Base-by-base conservation (phyloP, 1,284 basidiomycete species). In the Boletus hoseneyae region DNA sequence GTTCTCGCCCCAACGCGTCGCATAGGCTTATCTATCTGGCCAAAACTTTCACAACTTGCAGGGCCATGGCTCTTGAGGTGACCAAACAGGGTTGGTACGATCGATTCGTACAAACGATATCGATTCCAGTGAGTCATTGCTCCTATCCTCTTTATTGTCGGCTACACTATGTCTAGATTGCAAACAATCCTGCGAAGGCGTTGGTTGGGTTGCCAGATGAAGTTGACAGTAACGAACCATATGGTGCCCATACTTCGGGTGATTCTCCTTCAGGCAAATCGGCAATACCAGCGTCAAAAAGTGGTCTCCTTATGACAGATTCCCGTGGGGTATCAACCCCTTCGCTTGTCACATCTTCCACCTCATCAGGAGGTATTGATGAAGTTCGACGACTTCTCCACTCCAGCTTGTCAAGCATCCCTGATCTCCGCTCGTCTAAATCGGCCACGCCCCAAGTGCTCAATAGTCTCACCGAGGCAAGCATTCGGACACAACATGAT, bases 1-100 rank as follows among this genome's bases (percentile, higher is more conserved):
- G 77, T 2, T 54, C 55, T 38, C 60, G 66, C 29, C 70, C 70
- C 11, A 60, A 72, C 48, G 52, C 69, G 18, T 51, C 54, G 11
- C 55, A 67, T 6, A 70, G 68, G 45, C 67, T 76, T 42, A 52
- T 55, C n/a, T 60, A 70, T 45, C 57, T 74, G 6, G 75, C 76
- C 10, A 60, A 68, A 39, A 70, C 63, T 19, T 83, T 75, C 55
- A 58, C 50, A 6, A 67, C 64, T 30, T 79, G 77, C 57, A 72
- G 64, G 41, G 73, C 79, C 9, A 48, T 71, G n/a, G 72, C 73
- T 48, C 49, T 54, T 13, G 54, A 60, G 16, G 64, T 61, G 38
- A 66, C 70, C 21, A 63, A 57, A 36, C 59, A 63, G 43, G 80
- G 80, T n/a, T 82, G 77, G 77, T 82, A 82, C 52, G 80, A 82